Base-by-base conservation (phyloP, 257 asterid species). In the Lycium ferocissimum region DNA sequence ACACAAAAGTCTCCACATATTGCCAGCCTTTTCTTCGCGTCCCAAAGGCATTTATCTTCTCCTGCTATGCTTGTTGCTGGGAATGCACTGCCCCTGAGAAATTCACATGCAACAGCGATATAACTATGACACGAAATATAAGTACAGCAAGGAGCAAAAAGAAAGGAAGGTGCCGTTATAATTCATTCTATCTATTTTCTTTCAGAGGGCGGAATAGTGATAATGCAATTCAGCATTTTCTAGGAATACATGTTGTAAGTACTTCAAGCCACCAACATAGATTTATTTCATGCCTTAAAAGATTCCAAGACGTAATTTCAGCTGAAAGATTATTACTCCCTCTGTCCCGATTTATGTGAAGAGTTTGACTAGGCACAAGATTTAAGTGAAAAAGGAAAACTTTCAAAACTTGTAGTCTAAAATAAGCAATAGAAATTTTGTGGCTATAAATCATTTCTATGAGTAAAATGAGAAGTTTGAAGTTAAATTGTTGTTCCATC, bases 1-100 rank as follows among this genome's bases (percentile, higher is more conserved):
- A 88, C 90, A 9, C 99, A 95, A 85, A 94, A 95, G 85, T 95
- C 99, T 9, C 99, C 97, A 47, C 99, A 95, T 14, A 95, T 88
- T 20, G 98, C 98, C 51, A 95, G 69, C 87, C 92, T 89, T 88
- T 87, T 93, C 63, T 87, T 90, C 51, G 85, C 92, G 37, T 85
- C 83, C 99, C 98, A 95, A 81, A 94, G 66, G 85, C 99, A 95
- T 90, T 92, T 94, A 88, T 93, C 95, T 43, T 92, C 95, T 81
- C 88, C 86, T 17, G 90, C 95, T 81, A 93, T 59, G 89, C 91
- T 90, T 65, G 89, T 82, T 51, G 90, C 92, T 81, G 99, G 98
- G 89, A 95, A 95, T 22, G 99, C 97, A 84, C 96, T 85, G 58
- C 98, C 98, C 99, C 99, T 95, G 91, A 75, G 18, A 86, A 9